Evolutionary conservation across 2,329 filamentous ascomycete species (phyloP), one percentile per base, ranked within the genome.

Genomic region (Pyrenochaeta sp.): DNA sequence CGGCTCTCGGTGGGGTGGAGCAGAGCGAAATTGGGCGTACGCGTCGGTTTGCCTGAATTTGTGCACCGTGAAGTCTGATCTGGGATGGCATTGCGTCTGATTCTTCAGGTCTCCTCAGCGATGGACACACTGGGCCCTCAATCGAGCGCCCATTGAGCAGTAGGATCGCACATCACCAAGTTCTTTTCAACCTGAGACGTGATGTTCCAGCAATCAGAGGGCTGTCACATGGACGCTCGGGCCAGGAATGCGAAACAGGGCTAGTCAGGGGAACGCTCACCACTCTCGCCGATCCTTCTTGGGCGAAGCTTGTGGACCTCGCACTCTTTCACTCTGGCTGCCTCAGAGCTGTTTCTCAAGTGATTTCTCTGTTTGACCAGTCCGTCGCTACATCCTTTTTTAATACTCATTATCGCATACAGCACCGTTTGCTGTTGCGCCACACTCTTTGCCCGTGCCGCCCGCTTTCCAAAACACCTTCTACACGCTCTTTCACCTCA

Each of bases 321-420:
- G 61, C 59, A 60, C 66, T 68, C 61, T 51, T 69, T 71, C 63
- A 67, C 65, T 66, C 65, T 56, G 52, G 60, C 61, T 67, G 67
- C 66, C 56, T 75, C 70, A 69, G 63, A 63, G 54, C 55, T 60
- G 64, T 74, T 71, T 70, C 65, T 62, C 61, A 60, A 54, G 52
- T 58, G 60, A 42, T 54, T 54, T 63, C 66, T 63, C 56, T 59
- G 58, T 70, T 71, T 68, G 60, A 66, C 60, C 55, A 60, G 63
- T 68, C 69, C 52, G 56, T 72, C 69, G 63, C 63, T 69, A 64
- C 51, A 54, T 64, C 51, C 51, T 52, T 54, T 43, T 40, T 65
- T 68, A 63, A 64, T 62, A 53, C 33, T 42, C 41, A 42, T 56
- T 58, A 54, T 60, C 54, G 51, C 54, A 55, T 46, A 40, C 60